Evolutionary conservation across 2,329 filamentous ascomycete genomes (phyloP).

Genomic region (Penicillium expansum): DNA sequence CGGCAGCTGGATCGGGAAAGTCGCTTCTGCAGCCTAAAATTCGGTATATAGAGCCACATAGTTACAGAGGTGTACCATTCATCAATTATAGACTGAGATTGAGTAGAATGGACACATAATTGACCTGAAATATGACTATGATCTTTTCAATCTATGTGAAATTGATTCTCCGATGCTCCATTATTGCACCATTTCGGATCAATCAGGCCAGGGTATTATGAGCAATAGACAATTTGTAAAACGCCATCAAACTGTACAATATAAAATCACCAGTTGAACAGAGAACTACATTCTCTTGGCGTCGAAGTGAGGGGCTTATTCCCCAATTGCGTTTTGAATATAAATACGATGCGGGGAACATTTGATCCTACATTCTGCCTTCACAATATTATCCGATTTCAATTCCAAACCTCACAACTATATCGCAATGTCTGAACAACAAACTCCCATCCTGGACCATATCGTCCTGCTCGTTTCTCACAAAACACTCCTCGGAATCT

Average conservation of each 20-base stretch:
- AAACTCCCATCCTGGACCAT: conserved; percentile 12
- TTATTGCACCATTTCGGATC: background rate
- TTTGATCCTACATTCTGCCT: background rate
- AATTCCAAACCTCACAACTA: background rate
- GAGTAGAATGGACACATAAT: background rate
- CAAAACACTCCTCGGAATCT: conserved; percentile 8
- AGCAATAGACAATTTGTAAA: background rate
- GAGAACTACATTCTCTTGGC: background rate
- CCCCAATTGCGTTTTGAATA: background rate
- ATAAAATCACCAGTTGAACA: background rate
- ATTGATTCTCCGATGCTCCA: background rate
- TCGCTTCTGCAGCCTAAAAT: too few species aligned
- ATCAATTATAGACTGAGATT: background rate
- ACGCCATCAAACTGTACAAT: background rate
- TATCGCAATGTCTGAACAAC: background rate
- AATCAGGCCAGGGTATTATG: background rate
- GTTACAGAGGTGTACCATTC: too few species aligned
- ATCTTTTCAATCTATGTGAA: background rate
- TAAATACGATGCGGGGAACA: background rate
- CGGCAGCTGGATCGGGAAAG: too few species aligned
- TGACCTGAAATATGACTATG: background rate
- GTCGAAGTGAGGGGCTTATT: background rate
- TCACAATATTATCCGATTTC: background rate
- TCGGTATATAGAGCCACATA: too few species aligned
- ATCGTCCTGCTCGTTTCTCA: conserved; percentile 15